Conservation (phyloP, 1,284 basidiomycete species). For the Mrakiaceae sp. region DNA sequence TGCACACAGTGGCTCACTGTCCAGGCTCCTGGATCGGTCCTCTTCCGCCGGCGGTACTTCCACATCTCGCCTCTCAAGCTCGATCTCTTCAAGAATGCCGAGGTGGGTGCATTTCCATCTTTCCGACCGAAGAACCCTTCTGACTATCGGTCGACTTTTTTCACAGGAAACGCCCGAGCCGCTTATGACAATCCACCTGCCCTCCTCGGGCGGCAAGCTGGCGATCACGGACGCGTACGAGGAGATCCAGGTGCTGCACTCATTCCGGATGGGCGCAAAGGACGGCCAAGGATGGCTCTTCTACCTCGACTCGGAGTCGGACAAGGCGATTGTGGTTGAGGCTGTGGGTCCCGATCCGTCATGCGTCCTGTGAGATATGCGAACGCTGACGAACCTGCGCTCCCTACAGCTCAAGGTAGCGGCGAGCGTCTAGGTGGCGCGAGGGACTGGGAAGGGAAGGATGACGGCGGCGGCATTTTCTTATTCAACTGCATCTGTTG, state of each 20-base stretch:
- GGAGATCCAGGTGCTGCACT: slow-evolving; percentile 15
- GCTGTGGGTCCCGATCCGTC: neutral
- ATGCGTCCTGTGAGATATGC: neutral
- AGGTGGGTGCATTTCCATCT: neutral
- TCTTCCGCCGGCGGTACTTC: slow-evolving; percentile 14
- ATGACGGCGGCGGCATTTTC: too few relatives aligned
- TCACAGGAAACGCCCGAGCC: neutral
- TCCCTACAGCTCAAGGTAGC: neutral
- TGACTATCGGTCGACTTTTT: neutral
- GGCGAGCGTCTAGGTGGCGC: neutral
- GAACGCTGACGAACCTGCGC: neutral
- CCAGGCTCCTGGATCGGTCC: slow-evolving; percentile 7
- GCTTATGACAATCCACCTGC: slow-evolving; percentile 1
- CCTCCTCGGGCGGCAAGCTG: neutral
- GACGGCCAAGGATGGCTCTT: slow-evolving; percentile 3
- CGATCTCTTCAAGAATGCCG: slow-evolving; percentile 4
- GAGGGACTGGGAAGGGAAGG: too few relatives aligned
- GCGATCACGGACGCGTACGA: slow-evolving; percentile 12
- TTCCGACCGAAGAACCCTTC: neutral
- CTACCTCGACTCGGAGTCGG: slow-evolving; percentile 14
- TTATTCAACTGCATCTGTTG: too few relatives aligned
- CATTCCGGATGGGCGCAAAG: slow-evolving; percentile 7
- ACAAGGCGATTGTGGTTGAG: slow-evolving; percentile 13
- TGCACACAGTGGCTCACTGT: slow-evolving; percentile 12
- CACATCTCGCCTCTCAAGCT: slow-evolving; percentile 5